Percentiles rank a stretch among this genome's conserved stretches.
Evolutionary conservation across 768 basidiomycete genomes (phyloP).

Genomic region (Tephrocybe sp.): DNA sequence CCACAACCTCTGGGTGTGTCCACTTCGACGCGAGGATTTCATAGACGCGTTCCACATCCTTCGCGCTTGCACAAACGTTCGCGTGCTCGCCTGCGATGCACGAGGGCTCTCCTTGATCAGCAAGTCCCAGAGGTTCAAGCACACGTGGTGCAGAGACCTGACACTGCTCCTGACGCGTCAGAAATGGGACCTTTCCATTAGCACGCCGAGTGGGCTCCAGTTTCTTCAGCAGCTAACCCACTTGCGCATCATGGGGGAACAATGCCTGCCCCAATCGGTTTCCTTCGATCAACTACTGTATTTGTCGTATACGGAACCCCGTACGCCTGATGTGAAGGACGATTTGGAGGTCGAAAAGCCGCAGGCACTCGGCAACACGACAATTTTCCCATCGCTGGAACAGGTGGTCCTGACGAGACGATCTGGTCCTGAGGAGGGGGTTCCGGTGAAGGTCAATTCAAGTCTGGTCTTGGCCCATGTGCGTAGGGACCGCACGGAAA

Average conservation of each 20-base stretch:
- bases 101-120: slow-evolving; percentile 25
- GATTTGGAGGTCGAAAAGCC: slow-evolving; percentile 16
- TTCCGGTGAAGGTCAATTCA: slow-evolving; percentile 22
- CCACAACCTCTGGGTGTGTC: slow-evolving; percentile 34
- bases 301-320: slow-evolving; percentile 27
- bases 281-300: slow-evolving; percentile 26
- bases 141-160: slow-evolving; percentile 28
- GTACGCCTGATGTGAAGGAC: slow-evolving; percentile 11
- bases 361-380: slow-evolving; percentile 20
- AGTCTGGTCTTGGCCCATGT: slow-evolving; percentile 27
- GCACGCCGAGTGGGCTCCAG: slow-evolving; percentile 22
- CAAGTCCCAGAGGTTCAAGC: slow-evolving; percentile 20
- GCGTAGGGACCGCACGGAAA: slow-evolving; percentile 29
- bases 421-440: slow-evolving; percentile 20
- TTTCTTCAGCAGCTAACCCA: slow-evolving; percentile 33
- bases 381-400: slow-evolving; percentile 26
- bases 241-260: slow-evolving; percentile 31
- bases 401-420: slow-evolving; percentile 31
- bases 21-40: slow-evolving; percentile 24
- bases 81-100: slow-evolving; percentile 30
- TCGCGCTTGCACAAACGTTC: slow-evolving; percentile 29
- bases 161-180: slow-evolving; percentile 30
- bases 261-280: slow-evolving; percentile 23
- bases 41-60: slow-evolving; percentile 21
- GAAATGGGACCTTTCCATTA: slow-evolving; percentile 20